Evolutionary conservation across 1,284 basidiomycete genomes (phyloP), one percentile per base, ranked within the genome.

Genomic region (Caloboletus firmus): DNA sequence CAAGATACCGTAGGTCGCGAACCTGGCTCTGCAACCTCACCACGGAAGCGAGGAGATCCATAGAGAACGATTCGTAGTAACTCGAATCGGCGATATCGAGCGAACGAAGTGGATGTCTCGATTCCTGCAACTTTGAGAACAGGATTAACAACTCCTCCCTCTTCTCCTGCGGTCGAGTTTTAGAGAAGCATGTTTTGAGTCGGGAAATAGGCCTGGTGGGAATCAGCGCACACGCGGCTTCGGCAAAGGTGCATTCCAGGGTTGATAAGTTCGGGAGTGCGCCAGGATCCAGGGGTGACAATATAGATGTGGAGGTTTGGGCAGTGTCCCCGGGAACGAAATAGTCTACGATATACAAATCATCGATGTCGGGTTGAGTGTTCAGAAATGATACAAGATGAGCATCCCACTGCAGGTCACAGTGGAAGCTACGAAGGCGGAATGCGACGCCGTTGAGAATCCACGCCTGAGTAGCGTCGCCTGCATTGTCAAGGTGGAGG

Each of bases 141-240:
- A 87, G 70, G 4, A 73, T 55, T 0, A 62, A 59, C 67, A 85
- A 69, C 62, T 87, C 84, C 3, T 69, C 69, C 26, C 74, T 73
- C 68, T 84, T 85, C 36, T 77, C 79, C 9, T 59, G 61, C 4
- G 69, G 51, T 50, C 73, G 72, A n/a, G 79, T 72, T 50, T 73
- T 73, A 22, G 84, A 84, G 65, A 87, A 82, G 60, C 84, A 86
- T n/a, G 84, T 84, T 66, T 87, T 87, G 56, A 87, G 74, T 50
- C 78, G 79, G 2, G 76, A 75, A 41, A 87, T 68, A 5, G 84
- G 83, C 2, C 84, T 74, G 13, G 72, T 72, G 1, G 83, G 82
- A n/a, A 80, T 75, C 15, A 86, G 69, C 10, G 74, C 72, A 44
- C 73, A 72, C 5, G 81, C 83, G 1, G 84, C 85, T 68, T 84